Evolutionary conservation across 1,139 yeast genomes (phyloP).

Genomic region (Suhomyces ambrosiae): DNA sequence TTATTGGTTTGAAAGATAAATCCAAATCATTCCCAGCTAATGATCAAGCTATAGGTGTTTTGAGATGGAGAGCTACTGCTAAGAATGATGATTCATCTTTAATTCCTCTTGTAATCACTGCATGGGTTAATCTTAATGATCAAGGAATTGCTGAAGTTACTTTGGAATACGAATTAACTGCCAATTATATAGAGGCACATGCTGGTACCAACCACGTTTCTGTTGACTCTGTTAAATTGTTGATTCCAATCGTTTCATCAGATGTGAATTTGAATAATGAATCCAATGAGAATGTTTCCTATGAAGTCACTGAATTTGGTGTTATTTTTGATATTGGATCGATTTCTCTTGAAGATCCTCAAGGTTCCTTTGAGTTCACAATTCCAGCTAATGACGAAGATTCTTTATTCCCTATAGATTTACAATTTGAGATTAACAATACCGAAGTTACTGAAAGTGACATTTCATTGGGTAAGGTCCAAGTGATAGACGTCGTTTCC

Average conservation of each 20-base stretch:
- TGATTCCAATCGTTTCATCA: constrained; percentile 64
- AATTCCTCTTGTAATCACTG: constrained; percentile 75
- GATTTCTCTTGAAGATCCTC: constrained; percentile 52
- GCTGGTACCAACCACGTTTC: constrained; percentile 34
- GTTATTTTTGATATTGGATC: constrained; percentile 54
- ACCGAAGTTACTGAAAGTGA: constrained; percentile 43
- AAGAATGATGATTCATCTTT: constrained; percentile 57
- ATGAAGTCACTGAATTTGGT: constrained; percentile 61
- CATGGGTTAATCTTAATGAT: constrained; percentile 79
- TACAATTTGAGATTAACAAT: constrained; percentile 47
- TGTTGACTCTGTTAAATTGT: constrained; percentile 59
- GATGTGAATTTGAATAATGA: constrained; percentile 60
- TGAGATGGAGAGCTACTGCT: constrained; percentile 83
- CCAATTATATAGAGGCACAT: constrained; percentile 39
- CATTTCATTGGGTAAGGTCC: constrained; percentile 44
- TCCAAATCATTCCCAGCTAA: constrained; percentile 85
- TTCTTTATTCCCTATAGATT: constrained; percentile 83
- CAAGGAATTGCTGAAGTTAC: constrained; percentile 68
- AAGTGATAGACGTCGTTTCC: constrained; percentile 45
- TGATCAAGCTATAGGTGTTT: constrained; percentile 85
- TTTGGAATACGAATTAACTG: constrained; percentile 76
- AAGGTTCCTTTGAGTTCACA: constrained; percentile 79
- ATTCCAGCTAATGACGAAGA: constrained; percentile 81
- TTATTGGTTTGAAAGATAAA: constrained; percentile 75
- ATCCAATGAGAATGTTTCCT: constrained; percentile 44